These are phyloP conservation scores for Aquilaria malaccensis DNA, from an alignment of 345 rosid species.

Conservation along the genomic window DNA sequence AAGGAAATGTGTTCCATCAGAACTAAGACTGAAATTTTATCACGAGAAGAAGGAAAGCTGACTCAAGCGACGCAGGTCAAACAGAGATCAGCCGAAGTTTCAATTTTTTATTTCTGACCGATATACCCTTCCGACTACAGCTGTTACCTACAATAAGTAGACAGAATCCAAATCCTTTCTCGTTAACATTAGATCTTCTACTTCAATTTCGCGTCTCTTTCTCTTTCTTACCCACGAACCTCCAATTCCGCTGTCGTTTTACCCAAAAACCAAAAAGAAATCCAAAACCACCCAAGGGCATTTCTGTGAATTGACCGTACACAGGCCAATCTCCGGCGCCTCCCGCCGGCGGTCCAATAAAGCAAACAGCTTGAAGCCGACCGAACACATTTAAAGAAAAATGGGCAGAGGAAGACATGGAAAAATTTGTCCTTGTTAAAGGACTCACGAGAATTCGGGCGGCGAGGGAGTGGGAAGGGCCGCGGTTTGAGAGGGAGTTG, in stretches of 20 bases:
- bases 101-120: constrained; percentile 7
- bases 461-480: constrained; percentile 96
- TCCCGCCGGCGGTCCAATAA: background rate
- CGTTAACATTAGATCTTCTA: constrained; percentile 6
- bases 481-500: constrained; percentile 81
- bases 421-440: background rate
- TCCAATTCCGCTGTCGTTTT: constrained; percentile 2
- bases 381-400: background rate
- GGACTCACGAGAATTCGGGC: constrained; percentile 84
- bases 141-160: constrained; percentile 10
- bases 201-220: constrained; percentile 1
- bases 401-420: background rate
- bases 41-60: no score
- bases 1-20: no score
- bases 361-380: background rate
- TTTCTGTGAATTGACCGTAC: constrained; percentile 15
- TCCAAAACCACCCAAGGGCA: constrained; percentile 10
- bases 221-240: background rate
- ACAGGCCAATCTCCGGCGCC: constrained; percentile 14
- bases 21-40: no score
- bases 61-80: no score
- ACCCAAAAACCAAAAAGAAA: constrained; percentile 16
- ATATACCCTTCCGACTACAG: constrained; percentile 18
- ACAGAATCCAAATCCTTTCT: constrained; percentile 7
- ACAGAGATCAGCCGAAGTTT: background rate